phyloP scores from a whole-genome alignment of 345 rosid genomes.

The Rubroshorea leprosula region DNA sequence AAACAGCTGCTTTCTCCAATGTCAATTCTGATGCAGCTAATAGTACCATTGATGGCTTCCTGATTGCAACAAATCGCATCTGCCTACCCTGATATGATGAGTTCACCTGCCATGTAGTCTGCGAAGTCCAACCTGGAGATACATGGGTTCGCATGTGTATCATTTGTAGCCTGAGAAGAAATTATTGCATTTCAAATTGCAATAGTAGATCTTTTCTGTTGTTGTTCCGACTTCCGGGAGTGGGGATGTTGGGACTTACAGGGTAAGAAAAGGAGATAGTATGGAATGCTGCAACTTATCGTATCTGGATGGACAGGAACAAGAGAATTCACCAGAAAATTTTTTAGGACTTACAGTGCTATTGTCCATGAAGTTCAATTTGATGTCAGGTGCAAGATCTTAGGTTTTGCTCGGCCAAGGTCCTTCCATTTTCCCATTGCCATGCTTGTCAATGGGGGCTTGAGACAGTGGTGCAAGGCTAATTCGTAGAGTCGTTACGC shows the following conservation, averaged over 20 bases:
- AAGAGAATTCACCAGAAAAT: too few species aligned
- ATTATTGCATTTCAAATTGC: constrained; percentile 11
- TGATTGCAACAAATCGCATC: constrained; percentile 24
- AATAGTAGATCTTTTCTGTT: constrained; percentile 25
- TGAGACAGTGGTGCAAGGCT: too few species aligned
- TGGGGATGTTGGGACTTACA: constrained; percentile 11
- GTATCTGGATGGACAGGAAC: too few species aligned
- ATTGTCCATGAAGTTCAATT: too few species aligned
- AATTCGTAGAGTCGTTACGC: too few species aligned
- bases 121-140: constrained; percentile 23
- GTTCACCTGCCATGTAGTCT: constrained; percentile 20
- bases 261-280: constrained; percentile 24
- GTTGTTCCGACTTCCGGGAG: constrained; percentile 25
- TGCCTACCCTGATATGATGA: constrained; percentile 8
- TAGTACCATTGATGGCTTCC: constrained; percentile 24
- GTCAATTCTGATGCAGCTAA: constrained; percentile 14
- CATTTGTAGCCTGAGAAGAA: constrained; percentile 9
- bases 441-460: too few species aligned
- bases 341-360: too few species aligned
- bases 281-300: too few species aligned
- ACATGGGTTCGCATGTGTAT: constrained; percentile 23
- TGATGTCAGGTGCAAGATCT: too few species aligned
- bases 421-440: too few species aligned
- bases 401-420: too few species aligned
- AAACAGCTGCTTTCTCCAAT: constrained; percentile 25